Evolutionary conservation across 2,329 filamentous ascomycete species (phyloP).

Genomic region (Cladosporium sp.): DNA sequence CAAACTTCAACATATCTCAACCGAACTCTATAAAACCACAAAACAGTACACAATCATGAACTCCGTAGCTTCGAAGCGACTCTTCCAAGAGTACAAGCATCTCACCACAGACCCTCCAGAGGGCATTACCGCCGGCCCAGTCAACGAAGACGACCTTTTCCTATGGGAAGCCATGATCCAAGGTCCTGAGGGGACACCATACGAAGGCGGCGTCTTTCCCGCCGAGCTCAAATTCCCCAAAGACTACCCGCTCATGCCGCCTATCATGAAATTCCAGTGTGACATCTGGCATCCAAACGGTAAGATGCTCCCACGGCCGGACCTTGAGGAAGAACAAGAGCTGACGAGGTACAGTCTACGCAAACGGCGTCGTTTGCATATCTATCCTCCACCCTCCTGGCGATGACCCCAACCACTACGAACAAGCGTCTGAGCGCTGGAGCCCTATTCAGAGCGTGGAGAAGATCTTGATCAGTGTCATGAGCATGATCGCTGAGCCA

Average conservation of each 20-base stretch:
- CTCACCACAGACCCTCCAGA: conserved; percentile 95
- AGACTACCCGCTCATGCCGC: conserved; percentile 94
- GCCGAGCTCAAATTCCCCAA: conserved; percentile 92
- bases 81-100: conserved; percentile 94
- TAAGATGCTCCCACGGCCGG: conserved; percentile 36
- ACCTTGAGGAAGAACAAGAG: not conserved
- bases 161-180: conserved; percentile 96
- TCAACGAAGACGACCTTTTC: conserved; percentile 92
- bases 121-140: conserved; percentile 90
- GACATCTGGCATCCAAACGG: conserved; percentile 97
- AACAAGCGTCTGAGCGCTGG: conserved; percentile 93
- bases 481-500: conserved; percentile 97
- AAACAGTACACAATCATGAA: conserved; percentile 25
- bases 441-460: conserved; percentile 95
- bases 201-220: conserved; percentile 92
- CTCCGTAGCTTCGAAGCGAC: conserved; percentile 62
- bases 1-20: too few relatives aligned
- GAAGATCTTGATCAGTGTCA: conserved; percentile 94
- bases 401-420: conserved; percentile 97
- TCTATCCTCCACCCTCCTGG: conserved; percentile 96
- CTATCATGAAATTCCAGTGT: conserved; percentile 91
- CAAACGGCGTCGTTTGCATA: conserved; percentile 89
- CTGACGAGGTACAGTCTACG: conserved; percentile 62
- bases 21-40: too few relatives aligned
- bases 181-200: conserved; percentile 91